Evolutionary conservation across 495 filamentous ascomycete genomes (phyloP).

Genomic region (Xylaria cubensis): DNA sequence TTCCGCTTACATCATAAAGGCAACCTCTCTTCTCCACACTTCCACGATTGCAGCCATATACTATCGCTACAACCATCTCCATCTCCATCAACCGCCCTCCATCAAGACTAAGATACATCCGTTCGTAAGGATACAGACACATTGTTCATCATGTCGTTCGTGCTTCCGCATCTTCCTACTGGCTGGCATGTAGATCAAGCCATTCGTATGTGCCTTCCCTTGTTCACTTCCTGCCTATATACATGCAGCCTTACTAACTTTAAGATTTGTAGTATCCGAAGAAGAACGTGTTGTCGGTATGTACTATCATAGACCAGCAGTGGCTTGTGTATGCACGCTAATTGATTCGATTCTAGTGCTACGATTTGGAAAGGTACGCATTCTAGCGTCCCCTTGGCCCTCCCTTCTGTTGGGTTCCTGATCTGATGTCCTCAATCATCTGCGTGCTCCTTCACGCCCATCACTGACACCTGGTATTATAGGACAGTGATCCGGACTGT

Average conservation of each 20-base stretch:
- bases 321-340: neutral
- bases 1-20: slow-evolving; percentile 14
- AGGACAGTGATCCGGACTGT: slow-evolving; percentile 56
- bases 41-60: neutral
- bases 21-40: slow-evolving; percentile 3
- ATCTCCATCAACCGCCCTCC: neutral
- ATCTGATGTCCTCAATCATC: too few species aligned
- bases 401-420: neutral
- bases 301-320: slow-evolving; percentile 72
- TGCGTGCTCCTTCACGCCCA: neutral
- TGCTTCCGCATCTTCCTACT: slow-evolving; percentile 88
- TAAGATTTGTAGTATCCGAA: slow-evolving; percentile 63
- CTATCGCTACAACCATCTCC: slow-evolving; percentile 1
- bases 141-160: slow-evolving; percentile 79
- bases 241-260: slow-evolving; percentile 12
- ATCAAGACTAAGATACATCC: neutral
- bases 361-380: slow-evolving; percentile 28
- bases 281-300: slow-evolving; percentile 95
- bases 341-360: slow-evolving; percentile 3
- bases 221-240: neutral
- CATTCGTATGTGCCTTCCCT: slow-evolving; percentile 55
- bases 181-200: slow-evolving; percentile 98
- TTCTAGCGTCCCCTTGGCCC: neutral
- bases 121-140: neutral
- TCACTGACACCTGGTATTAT: slow-evolving; percentile 69